Evolutionary conservation across 148 eudicot species (phyloP), one percentile per base, ranked within the genome.

Genomic region (Spergularia marina): DNA sequence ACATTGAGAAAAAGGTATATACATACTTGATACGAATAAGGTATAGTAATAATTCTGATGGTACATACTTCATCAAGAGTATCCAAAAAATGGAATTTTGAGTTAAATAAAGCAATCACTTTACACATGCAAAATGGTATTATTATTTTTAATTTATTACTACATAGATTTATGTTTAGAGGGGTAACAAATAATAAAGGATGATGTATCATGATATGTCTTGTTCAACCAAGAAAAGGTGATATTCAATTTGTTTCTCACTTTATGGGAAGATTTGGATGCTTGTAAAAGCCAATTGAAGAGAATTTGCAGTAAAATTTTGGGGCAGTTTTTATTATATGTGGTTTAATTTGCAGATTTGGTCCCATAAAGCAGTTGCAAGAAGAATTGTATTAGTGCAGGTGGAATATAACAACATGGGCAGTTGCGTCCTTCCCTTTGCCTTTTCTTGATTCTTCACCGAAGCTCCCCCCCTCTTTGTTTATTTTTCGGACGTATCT

Each of bases 281-380:
- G 82, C 83, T 84, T 85, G 77, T 57, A 52, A 71, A 83, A 72
- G 69, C 71, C 54, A 25, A 44, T 14, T 14, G 65, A 2, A 23
- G 55, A 51, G 23, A 62, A 59, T 40, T 59, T 51, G 17, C n/a
- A 14, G 40, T 64, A 56, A 66, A 75, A 51, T 44, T n/a, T 12
- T 47, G 59, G 49, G 59, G 30, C 2, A 53, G 54, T 17, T 83
- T 67, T 49, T 52, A 12, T 34, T 14, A 71, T 56, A 53, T 44
- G 49, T 44, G 62, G 74, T 54, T 77, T n/a, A n/a, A n/a, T n/a
- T n/a, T 51, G 17, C 41, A 80, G 82, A 86, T 85, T 85, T 85
- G 88, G 90, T 87, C 79, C 74, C 81, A 14, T 76, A 85, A 90
- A 86, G 87, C 79, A 79, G 86, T 86, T 84, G 88, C 89, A 84